Conservation (phyloP, 345 rosid species). For the Pistacia integerrima region DNA sequence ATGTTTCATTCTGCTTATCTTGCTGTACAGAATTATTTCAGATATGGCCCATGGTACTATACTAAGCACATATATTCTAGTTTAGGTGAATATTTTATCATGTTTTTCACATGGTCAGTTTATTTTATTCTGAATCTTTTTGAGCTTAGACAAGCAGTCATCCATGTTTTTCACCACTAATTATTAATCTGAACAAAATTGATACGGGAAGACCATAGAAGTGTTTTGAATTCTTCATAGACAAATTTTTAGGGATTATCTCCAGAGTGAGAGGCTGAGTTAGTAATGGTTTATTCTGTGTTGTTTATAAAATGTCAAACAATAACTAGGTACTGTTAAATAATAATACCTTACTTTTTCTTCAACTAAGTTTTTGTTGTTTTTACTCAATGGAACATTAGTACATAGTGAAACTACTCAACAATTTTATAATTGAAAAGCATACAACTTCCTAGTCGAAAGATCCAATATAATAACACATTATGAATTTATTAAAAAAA, state of each 20-base stretch:
- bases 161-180: neutral
- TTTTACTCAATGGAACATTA: neutral
- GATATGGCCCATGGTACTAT: constrained; percentile 90
- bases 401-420: neutral
- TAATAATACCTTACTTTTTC: neutral
- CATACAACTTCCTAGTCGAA: neutral
- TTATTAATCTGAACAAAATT: no score
- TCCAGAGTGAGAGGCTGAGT: neutral
- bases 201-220: neutral
- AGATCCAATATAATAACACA: neutral
- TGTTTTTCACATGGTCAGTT: neutral
- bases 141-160: neutral
- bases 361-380: neutral
- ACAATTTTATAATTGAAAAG: constrained; percentile 1
- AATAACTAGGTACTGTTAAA: neutral
- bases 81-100: neutral
- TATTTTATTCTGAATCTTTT: neutral
- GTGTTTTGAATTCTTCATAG: neutral
- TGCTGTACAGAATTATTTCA: constrained; percentile 89
- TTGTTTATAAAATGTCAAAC: neutral
- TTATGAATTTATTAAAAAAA: neutral
- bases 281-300: neutral
- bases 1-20: constrained; percentile 95
- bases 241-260: no score
- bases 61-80: constrained; percentile 6